Conservation (phyloP, 352 stramenopile species). For the Pythium inflatum region DNA sequence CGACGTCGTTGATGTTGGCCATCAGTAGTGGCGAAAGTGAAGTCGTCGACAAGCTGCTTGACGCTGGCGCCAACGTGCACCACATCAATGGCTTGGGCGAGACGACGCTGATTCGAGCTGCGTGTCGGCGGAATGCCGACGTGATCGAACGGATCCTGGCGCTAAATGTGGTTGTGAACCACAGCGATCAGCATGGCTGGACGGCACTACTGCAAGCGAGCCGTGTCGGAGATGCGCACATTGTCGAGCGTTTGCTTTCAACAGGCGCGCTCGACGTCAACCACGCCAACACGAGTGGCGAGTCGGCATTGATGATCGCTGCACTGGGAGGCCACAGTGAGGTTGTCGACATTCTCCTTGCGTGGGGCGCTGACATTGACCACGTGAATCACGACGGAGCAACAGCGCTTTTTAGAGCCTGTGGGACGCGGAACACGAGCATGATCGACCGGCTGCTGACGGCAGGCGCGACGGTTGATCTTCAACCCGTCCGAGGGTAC, state of each 20-base stretch:
- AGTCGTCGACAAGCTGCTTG: neutral
- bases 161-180: neutral
- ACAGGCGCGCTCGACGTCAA: neutral
- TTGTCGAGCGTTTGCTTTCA: neutral
- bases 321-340: neutral
- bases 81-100: neutral
- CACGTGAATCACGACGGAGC: neutral
- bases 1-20: neutral
- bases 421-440: neutral
- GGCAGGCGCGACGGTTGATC: neutral
- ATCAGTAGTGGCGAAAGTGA: neutral
- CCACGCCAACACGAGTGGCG: neutral
- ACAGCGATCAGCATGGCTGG: neutral
- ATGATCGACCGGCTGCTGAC: neutral
- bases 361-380: neutral
- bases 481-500: too few relatives aligned
- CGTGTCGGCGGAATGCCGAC: neutral
- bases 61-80: neutral
- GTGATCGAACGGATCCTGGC: neutral
- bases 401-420: neutral
- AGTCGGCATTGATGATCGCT: neutral
- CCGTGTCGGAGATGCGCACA: neutral
- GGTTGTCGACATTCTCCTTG: neutral
- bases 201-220: neutral
- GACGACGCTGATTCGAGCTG: neutral